Base-by-base conservation (phyloP, 305 asterid species). In the Solanum chacoense region DNA sequence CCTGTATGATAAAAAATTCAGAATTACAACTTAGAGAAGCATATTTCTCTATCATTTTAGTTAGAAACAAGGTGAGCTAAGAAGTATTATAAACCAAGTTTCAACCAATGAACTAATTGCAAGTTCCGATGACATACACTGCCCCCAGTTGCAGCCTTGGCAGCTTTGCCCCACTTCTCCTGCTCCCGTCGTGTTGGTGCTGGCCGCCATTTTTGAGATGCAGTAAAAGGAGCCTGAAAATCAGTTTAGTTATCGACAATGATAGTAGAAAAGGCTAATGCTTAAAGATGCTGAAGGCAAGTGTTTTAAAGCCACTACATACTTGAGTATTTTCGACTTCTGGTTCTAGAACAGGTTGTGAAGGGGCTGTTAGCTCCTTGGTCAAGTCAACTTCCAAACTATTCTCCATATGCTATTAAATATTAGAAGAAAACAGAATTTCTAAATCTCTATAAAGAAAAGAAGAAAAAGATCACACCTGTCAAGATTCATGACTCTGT, bases 131-230 rank as follows among this genome's bases (percentile, higher is more conserved):
- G 87, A 89, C 98, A n/a, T 94, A 97, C 99, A 86, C 95, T 96
- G 94, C 99, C 99, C 88, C 98, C 98, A 9, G 97, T 97, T 88
- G 98, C 96, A 87, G 98, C 98, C 93, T 94, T 95, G 50, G 92
- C 31, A 88, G 98, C 99, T 95, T 94, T 93, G 85, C 92, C 96
- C 99, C 99, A 96, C 94, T 95, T 96, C 59, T 96, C 98, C 92
- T 90, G 98, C 94, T 97, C 98, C 29, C 98, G 98, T 7, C 98
- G 94, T 85, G 99, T 96, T 86, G 99, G 99, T 83, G 98, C 98
- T 32, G 95, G 91, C 88, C 93, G 94, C 98, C 99, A 97, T 93
- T 34, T 95, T 89, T 74, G 92, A 90, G 93, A 91, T 78, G 89
- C 86, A 75, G 89, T 63, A 35, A 78, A 81, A 35, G 87, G 90